These are phyloP conservation scores for Fusarium lyarnte DNA, from an alignment of 2,329 filamentous ascomycete species.

Conservation along the genomic window DNA sequence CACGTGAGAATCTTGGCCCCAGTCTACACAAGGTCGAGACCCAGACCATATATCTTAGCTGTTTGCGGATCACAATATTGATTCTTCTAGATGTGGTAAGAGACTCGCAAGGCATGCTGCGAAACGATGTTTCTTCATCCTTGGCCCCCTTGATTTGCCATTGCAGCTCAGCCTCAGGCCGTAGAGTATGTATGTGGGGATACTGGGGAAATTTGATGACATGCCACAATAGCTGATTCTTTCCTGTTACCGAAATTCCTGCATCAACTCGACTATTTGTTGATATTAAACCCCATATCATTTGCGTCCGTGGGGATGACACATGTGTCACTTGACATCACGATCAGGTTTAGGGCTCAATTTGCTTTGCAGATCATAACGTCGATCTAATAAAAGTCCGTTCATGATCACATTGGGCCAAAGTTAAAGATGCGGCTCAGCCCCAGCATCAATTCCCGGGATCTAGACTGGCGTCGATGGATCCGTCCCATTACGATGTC, in stretches of 20 bases:
- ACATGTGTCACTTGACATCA: not conserved
- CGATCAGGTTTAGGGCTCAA: not conserved
- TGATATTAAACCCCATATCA: not conserved
- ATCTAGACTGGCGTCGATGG: not conserved
- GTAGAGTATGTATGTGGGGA: constrained; percentile 13
- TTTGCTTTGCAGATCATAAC: not conserved
- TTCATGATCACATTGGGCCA: not conserved
- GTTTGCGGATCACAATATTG: constrained; percentile 14
- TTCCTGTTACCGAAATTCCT: constrained; percentile 3
- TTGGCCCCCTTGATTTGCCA: constrained; percentile 9
- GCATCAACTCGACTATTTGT: not conserved
- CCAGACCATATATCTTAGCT: not conserved
- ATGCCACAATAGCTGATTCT: not conserved
- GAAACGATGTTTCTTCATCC: not conserved
- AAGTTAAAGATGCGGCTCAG: constrained; percentile 13
- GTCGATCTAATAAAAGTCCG: not conserved
- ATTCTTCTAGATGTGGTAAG: not conserved
- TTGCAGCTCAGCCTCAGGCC: not conserved
- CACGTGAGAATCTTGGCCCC: not conserved
- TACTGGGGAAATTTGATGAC: constrained; percentile 24
- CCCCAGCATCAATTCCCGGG: not conserved
- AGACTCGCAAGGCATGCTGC: not conserved
- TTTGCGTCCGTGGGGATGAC: not conserved
- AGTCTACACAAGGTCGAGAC: not conserved
- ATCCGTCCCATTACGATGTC: not conserved